phyloP scores from a whole-genome alignment of 1,284 basidiomycete genomes.

The Cutaneotrichosporon curvatum region DNA sequence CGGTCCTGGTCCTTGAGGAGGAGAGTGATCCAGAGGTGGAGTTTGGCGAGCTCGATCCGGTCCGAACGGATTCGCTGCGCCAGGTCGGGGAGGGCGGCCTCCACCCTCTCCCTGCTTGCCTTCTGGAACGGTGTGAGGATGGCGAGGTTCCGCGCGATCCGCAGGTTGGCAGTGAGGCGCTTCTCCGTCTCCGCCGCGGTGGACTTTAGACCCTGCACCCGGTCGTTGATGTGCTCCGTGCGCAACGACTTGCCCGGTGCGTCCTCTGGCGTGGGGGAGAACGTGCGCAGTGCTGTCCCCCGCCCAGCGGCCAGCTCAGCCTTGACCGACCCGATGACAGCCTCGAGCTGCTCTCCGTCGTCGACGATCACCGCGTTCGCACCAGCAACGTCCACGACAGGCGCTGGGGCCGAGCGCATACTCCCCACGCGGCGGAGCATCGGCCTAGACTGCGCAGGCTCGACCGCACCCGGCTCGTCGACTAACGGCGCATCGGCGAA shows the following conservation, averaged over 20 bases:
- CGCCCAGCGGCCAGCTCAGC: conserved; percentile 59
- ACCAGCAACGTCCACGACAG: conserved; percentile 29
- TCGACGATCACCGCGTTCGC: conserved; percentile 30
- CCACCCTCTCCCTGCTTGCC: conserved; percentile 68
- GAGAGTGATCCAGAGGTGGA: conserved; percentile 66
- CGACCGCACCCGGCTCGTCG: not conserved
- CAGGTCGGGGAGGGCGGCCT: conserved; percentile 57
- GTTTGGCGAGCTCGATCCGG: conserved; percentile 64
- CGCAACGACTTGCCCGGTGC: conserved; percentile 16
- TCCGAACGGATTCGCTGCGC: conserved; percentile 60
- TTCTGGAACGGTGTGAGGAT: conserved; percentile 80
- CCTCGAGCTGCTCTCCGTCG: conserved; percentile 51
- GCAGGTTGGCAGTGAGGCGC: conserved; percentile 64
- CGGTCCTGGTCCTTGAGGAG: conserved; percentile 65
- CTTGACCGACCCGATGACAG: conserved; percentile 78
- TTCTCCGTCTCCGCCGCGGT: conserved; percentile 55
- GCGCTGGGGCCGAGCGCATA: conserved; percentile 8
- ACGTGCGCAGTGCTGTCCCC: conserved; percentile 19
- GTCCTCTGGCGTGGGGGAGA: not conserved
- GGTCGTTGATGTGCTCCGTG: conserved; percentile 20
- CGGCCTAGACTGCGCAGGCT: not conserved
- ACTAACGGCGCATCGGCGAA: not conserved
- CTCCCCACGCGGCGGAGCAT: conserved; percentile 14
- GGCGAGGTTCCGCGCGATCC: conserved; percentile 71
- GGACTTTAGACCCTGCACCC: conserved; percentile 43